Evolutionary conservation across 495 filamentous ascomycete species (phyloP).

Genomic region (Penicillium fimorum): DNA sequence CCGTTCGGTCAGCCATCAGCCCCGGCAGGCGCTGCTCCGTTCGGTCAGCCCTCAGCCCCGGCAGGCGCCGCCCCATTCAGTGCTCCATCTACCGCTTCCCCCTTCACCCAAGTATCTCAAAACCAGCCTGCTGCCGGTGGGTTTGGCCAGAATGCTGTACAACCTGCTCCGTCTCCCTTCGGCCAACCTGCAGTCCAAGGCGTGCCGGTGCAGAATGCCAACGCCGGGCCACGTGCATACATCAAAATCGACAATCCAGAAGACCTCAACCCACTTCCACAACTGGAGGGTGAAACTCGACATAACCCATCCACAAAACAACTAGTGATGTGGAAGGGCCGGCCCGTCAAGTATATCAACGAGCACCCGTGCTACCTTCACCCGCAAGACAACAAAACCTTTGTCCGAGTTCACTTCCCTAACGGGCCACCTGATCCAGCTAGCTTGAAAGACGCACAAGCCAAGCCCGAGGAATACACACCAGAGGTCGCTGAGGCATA

Average conservation of each 20-base stretch:
- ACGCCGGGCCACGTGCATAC: slow-evolving; percentile 32
- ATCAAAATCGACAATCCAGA: slow-evolving; percentile 32
- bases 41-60: neutral
- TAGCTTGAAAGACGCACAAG: slow-evolving; percentile 39
- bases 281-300: slow-evolving; percentile 37
- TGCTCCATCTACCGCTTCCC: slow-evolving; percentile 21
- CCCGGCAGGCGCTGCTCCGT: slow-evolving; percentile 10
- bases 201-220: slow-evolving; percentile 15
- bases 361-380: slow-evolving; percentile 51
- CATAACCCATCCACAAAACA: slow-evolving; percentile 37
- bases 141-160: slow-evolving; percentile 31
- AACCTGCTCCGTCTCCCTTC: slow-evolving; percentile 32
- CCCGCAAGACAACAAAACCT: slow-evolving; percentile 46
- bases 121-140: slow-evolving; percentile 14
- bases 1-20: slow-evolving; percentile 2
- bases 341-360: slow-evolving; percentile 52
- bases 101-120: slow-evolving; percentile 20
- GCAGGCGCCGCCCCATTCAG: slow-evolving; percentile 14
- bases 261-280: slow-evolving; percentile 39
- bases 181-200: slow-evolving; percentile 29
- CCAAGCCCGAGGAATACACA: slow-evolving; percentile 41
- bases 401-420: slow-evolving; percentile 65
- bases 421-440: slow-evolving; percentile 61
- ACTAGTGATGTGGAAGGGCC: slow-evolving; percentile 54
- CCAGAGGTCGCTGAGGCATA: slow-evolving; percentile 57